A percentile compares a stretch with the other conserved stretches of the same genome.
These are phyloP conservation scores for Nakaseomyces sp. DNA, from an alignment of 1,139 yeast species.

Conservation along the genomic window DNA sequence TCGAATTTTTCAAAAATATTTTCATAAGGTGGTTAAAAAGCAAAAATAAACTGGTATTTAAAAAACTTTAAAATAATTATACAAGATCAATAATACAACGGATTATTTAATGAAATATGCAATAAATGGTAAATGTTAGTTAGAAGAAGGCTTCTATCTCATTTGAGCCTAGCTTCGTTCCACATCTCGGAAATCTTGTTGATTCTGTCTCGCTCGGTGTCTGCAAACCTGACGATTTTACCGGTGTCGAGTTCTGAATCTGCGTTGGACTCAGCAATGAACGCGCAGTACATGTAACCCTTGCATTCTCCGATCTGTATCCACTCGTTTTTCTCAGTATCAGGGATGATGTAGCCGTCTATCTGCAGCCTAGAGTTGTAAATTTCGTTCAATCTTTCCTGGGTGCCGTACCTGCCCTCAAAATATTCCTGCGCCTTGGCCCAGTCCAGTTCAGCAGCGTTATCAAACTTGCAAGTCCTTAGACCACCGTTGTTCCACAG, in stretches of 20 bases:
- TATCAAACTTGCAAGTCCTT: constrained; percentile 46
- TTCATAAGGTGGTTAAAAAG: too few species aligned
- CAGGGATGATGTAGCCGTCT: constrained; percentile 29
- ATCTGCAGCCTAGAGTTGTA: constrained; percentile 24
- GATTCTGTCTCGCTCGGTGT: constrained; percentile 8
- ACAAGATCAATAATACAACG: neutral
- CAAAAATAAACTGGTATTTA: too few species aligned
- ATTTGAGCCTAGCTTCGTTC: constrained; percentile 12
- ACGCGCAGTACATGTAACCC: constrained; percentile 28
- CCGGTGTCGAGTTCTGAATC: constrained; percentile 12
- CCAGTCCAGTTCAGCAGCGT: constrained; percentile 31
- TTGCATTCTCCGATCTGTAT: constrained; percentile 25
- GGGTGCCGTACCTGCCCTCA: constrained; percentile 30
- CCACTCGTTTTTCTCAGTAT: constrained; percentile 20
- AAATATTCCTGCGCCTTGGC: constrained; percentile 28
- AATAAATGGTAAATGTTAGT: too few species aligned
- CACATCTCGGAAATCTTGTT: constrained; percentile 19
- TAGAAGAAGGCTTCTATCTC: too few species aligned
- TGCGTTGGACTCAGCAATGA: constrained; percentile 10
- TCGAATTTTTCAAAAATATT: neutral
- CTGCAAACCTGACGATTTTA: constrained; percentile 14
- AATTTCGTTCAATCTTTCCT: constrained; percentile 27
- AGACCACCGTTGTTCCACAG: constrained; percentile 68
- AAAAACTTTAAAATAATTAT: too few species aligned
- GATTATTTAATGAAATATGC: neutral